A percentile compares a stretch with the other conserved stretches of the same genome.
phyloP scores from a whole-genome alignment of 75 land plant species.

The Adiantum capillusveneris region DNA sequence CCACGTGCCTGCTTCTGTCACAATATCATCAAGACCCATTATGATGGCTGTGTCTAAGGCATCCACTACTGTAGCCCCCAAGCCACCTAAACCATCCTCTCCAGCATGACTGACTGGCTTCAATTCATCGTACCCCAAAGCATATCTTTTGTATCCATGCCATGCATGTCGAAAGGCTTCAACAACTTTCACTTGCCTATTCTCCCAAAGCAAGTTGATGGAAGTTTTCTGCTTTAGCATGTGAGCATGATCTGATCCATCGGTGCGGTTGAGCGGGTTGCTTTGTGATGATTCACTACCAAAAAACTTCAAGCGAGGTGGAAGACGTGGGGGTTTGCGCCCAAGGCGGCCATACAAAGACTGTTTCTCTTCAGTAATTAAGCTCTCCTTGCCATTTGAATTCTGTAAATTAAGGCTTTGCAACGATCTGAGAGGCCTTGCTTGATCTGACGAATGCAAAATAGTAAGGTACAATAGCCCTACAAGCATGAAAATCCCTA shows the following conservation, averaged over 20 bases:
- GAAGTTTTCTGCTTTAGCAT: conserved; percentile 7
- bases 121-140: conserved; percentile 93
- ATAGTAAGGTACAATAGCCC: conserved; percentile 58
- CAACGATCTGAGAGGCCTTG: conserved; percentile 12
- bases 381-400: conserved; percentile 2
- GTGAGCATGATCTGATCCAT: conserved; percentile 9
- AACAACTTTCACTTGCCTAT: conserved; percentile 65
- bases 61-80: conserved; percentile 93
- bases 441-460: conserved; percentile 22
- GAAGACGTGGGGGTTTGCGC: conserved; percentile 59
- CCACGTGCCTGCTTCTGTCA: conserved; percentile 80
- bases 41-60: conserved; percentile 96
- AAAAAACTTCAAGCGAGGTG: conserved; percentile 34
- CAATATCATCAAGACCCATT: conserved; percentile 78
- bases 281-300: conserved; percentile 10
- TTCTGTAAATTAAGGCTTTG: neutral
- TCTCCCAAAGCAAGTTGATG: conserved; percentile 33
- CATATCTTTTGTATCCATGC: conserved; percentile 82
- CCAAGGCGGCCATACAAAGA: conserved; percentile 14
- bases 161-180: conserved; percentile 91
- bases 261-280: conserved; percentile 8
- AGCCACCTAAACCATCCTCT: conserved; percentile 82
- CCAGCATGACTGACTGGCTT: conserved; percentile 67
- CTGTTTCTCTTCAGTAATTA: conserved; percentile 10
- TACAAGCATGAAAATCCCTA: conserved; percentile 48